These are phyloP conservation scores for Solanum ahanhuiri DNA, from an alignment of 257 asterid genomes.

Conservation along the genomic window DNA sequence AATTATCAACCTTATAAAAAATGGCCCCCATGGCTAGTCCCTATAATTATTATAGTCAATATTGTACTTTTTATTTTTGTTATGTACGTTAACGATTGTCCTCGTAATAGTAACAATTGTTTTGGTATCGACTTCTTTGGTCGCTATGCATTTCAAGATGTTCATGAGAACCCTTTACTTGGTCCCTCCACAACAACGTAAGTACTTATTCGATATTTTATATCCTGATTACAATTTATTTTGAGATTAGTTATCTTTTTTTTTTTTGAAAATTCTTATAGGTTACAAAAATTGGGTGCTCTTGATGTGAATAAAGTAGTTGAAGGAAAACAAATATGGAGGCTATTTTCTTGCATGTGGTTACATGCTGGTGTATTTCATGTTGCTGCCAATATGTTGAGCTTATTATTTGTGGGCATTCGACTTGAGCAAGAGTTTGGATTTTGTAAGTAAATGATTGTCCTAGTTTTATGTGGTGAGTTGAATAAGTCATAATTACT, in stretches of 20 bases:
- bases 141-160: conserved; percentile 64
- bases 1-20: conserved; percentile 24
- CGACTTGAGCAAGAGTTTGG: conserved; percentile 46
- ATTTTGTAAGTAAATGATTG: conserved; percentile 17
- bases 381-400: conserved; percentile 38
- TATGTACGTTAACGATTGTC: conserved; percentile 75
- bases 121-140: conserved; percentile 37
- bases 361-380: conserved; percentile 40
- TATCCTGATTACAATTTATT: not conserved
- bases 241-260: not conserved
- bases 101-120: conserved; percentile 37
- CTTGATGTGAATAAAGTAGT: conserved; percentile 19
- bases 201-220: not conserved
- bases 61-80: conserved; percentile 32
- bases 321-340: conserved; percentile 19
- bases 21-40: conserved; percentile 88
- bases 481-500: not conserved
- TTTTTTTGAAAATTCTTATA: not conserved
- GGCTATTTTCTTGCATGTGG: conserved; percentile 34
- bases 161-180: conserved; percentile 78
- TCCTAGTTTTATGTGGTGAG: not conserved
- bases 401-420: conserved; percentile 31
- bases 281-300: conserved; percentile 30
- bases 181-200: conserved; percentile 84
- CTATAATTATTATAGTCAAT: conserved; percentile 44